phyloP scores from a whole-genome alignment of 2,329 filamentous ascomycete species.

The Trichoderma atroviride region DNA sequence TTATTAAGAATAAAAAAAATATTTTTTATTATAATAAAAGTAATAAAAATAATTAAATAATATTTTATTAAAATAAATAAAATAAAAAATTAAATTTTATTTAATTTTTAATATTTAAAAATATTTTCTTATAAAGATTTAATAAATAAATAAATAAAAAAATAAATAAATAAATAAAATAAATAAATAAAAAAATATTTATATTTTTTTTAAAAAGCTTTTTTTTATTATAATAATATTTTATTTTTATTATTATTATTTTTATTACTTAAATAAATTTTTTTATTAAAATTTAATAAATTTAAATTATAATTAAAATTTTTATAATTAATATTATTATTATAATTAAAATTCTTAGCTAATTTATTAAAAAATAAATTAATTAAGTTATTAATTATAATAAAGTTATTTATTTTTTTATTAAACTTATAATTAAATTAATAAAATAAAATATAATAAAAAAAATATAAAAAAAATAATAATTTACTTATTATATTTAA shows the following conservation, averaged over 20 bases:
- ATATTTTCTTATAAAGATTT: background rate
- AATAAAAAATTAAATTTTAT: background rate
- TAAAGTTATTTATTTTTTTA: background rate
- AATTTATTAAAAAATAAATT: background rate
- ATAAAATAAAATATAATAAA: background rate
- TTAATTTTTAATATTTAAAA: background rate
- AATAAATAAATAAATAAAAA: background rate
- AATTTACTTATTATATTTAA: background rate
- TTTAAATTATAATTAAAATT: too few relatives aligned
- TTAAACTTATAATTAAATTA: background rate
- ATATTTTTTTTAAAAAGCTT: background rate
- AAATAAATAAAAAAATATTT: background rate
- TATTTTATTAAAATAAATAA: too few relatives aligned
- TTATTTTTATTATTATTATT: too few relatives aligned
- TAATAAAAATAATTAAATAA: too few relatives aligned
- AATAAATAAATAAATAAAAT: background rate
- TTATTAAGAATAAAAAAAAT: too few relatives aligned
- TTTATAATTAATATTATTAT: background rate
- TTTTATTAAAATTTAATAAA: too few relatives aligned
- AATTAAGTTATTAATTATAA: background rate
- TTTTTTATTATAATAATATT: background rate
- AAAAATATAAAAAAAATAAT: background rate
- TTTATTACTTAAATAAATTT: too few relatives aligned
- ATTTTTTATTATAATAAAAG: too few relatives aligned
- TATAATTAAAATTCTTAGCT: background rate